Base-by-base conservation (phyloP, 768 basidiomycete species). In the Phlebiopsis gigantea region DNA sequence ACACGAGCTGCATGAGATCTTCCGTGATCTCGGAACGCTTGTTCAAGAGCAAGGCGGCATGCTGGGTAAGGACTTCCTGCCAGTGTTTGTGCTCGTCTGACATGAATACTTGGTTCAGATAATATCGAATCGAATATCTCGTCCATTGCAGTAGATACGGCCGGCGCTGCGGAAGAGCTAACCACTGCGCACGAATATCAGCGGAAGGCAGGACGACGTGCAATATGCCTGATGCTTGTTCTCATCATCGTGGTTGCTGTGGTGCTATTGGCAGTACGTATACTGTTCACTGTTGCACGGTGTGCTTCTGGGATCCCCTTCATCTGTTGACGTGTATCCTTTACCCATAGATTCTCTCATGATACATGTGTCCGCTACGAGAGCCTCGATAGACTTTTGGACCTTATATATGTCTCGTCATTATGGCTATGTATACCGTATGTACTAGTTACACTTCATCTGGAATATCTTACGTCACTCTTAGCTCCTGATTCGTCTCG, bases 81-180 rank as follows among this genome's bases (percentile, higher is more conserved):
- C 46, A 31, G 8, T 30, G 17, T 24, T 30, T 15, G 3, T 4
- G 2, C 12, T 10, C 3, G 28, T 21, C 46, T 47, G 43, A 34
- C 31, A 21, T 29, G 9, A 12, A 28, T 26, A 22, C 5, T 22
- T 10, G 19, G 26, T 21, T 17, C 64, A 98, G 96, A 98, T 66
- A 96, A 96, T 64, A 96, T 99, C 66, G 93, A 97, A 69, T 83
- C 85, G 41, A 98, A 98, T 65, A 85, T 99, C 39, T 88, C 86
- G 15, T 90, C 88, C 0, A 88, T 98, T 51, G 85, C 87, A 0
- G 80, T 80, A 28, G 89, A 98, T 67, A 93, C 93, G 1, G 75
- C 81, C 1, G 83, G 84, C 39, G 96, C 94, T 14, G 83, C 89
- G 1, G 85, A 88, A 58, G 95, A 99, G 71, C 79, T 98, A 30